phyloP scores from a whole-genome alignment of 345 rosid species.

The Lepidium aucheri region DNA sequence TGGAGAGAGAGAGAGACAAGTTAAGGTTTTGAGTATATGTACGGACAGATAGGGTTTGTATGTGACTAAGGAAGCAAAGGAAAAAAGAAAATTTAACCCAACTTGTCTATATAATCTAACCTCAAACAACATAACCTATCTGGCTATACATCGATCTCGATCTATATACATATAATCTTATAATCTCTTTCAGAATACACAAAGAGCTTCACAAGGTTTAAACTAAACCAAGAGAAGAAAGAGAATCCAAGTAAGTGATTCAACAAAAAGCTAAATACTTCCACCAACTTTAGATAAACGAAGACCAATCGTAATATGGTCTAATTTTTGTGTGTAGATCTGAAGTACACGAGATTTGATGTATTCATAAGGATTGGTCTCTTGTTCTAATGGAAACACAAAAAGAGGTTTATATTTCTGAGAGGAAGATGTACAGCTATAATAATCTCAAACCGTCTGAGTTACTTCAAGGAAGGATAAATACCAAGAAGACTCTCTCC shows the following conservation, averaged over 20 bases:
- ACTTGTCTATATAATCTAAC: slow-evolving; percentile 26
- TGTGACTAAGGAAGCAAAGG: slow-evolving; percentile 23
- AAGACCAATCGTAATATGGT: not conserved
- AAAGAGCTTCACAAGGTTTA: not conserved
- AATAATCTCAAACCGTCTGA: slow-evolving; percentile 26
- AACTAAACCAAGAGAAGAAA: not conserved
- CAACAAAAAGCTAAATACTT: not conserved
- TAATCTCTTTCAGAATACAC: not conserved
- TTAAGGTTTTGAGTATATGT: slow-evolving; percentile 26
- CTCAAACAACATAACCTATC: slow-evolving; percentile 31
- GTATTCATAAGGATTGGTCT: slow-evolving; percentile 2
- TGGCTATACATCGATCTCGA: slow-evolving; percentile 11
- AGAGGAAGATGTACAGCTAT: slow-evolving; percentile 24
- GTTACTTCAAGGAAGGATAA: slow-evolving; percentile 22
- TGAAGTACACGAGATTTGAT: slow-evolving; percentile 2
- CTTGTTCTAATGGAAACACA: slow-evolving; percentile 11
- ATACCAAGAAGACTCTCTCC: slow-evolving; percentile 14
- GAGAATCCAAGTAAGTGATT: slow-evolving; percentile 15
- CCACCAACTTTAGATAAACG: slow-evolving; percentile 4
- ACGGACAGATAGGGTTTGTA: slow-evolving; percentile 32
- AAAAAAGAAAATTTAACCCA: slow-evolving; percentile 19
- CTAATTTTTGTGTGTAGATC: not conserved
- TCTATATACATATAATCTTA: not conserved
- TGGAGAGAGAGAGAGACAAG: slow-evolving; percentile 5
- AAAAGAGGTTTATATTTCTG: not conserved